Percentiles rank a stretch among this genome's conserved stretches.
Conservation (phyloP, 805 yeast species). For the Yamadazyma tumulicola region DNA sequence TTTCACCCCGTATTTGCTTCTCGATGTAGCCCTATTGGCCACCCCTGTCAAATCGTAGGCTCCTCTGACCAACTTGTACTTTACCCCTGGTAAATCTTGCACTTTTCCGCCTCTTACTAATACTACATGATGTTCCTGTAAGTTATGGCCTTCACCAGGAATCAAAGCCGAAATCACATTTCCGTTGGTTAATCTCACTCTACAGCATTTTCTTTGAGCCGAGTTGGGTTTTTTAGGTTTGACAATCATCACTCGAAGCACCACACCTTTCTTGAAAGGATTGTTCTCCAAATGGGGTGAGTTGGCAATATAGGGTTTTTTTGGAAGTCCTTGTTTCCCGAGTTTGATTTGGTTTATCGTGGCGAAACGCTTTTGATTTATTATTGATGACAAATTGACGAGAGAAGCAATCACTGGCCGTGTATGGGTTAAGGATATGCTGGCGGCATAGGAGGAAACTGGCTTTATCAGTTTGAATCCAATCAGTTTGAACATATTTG, state of each 20-base stretch:
- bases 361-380: slow-evolving; percentile 50
- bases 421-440: not conserved
- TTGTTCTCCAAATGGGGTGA: slow-evolving; percentile 81
- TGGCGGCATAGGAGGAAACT: not conserved
- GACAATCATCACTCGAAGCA: slow-evolving; percentile 85
- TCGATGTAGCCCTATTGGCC: slow-evolving; percentile 82
- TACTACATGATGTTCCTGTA: slow-evolving; percentile 96
- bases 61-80: slow-evolving; percentile 91
- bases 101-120: slow-evolving; percentile 97
- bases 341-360: slow-evolving; percentile 75
- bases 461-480: slow-evolving; percentile 1
- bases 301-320: slow-evolving; percentile 48
- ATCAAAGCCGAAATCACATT: slow-evolving; percentile 86
- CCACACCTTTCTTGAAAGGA: slow-evolving; percentile 92
- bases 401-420: not conserved
- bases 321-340: slow-evolving; percentile 52
- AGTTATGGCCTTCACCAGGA: slow-evolving; percentile 98
- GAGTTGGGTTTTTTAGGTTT: slow-evolving; percentile 99
- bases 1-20: slow-evolving; percentile 94
- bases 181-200: slow-evolving; percentile 91
- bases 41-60: slow-evolving; percentile 92
- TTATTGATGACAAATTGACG: no score
- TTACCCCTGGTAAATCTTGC: slow-evolving; percentile 98
- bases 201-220: slow-evolving; percentile 94
- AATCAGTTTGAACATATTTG: slow-evolving; percentile 10